Evolutionary conservation across 768 basidiomycete genomes (phyloP).

Genomic region (Leccinum barrowsii): DNA sequence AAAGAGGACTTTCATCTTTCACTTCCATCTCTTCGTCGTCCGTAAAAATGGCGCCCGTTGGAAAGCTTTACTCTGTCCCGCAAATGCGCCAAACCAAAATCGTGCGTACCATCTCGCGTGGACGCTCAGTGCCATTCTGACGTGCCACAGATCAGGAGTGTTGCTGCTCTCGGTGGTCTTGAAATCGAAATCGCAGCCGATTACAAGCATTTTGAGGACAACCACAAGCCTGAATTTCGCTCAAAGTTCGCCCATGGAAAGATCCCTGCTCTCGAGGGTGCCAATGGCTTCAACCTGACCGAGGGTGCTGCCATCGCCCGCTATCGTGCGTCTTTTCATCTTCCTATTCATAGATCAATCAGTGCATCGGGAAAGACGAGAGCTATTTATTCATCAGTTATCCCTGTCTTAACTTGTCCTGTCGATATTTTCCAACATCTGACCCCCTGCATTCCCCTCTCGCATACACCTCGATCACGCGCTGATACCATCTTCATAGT

Average conservation of each 20-base stretch:
- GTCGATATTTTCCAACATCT: slow-evolving; percentile 41
- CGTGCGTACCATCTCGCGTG: slow-evolving; percentile 33
- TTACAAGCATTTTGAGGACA: slow-evolving; percentile 62
- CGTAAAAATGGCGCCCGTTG: slow-evolving; percentile 50
- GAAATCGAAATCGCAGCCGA: slow-evolving; percentile 48
- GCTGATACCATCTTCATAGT: slow-evolving; percentile 45
- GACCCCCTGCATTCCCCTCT: slow-evolving; percentile 4
- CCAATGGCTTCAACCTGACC: slow-evolving; percentile 73
- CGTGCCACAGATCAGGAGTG: slow-evolving; percentile 45
- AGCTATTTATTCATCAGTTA: slow-evolving; percentile 50
- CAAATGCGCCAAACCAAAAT: slow-evolving; percentile 41
- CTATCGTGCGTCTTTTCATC: slow-evolving; percentile 65
- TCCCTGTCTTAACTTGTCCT: slow-evolving; percentile 64
- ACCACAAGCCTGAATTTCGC: slow-evolving; percentile 67
- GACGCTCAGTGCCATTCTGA: neutral
- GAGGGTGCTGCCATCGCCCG: slow-evolving; percentile 81
- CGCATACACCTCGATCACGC: slow-evolving; percentile 9
- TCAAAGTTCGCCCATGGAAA: slow-evolving; percentile 79
- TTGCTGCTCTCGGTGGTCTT: slow-evolving; percentile 58
- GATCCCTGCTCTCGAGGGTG: slow-evolving; percentile 77
- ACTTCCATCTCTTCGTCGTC: slow-evolving; percentile 22
- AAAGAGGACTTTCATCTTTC: slow-evolving; percentile 5
- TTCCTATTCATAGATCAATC: slow-evolving; percentile 9
- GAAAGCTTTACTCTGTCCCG: slow-evolving; percentile 59
- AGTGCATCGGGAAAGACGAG: slow-evolving; percentile 24